These are phyloP conservation scores for Calycina marina DNA, from an alignment of 2,329 filamentous ascomycete species.

Conservation along the genomic window DNA sequence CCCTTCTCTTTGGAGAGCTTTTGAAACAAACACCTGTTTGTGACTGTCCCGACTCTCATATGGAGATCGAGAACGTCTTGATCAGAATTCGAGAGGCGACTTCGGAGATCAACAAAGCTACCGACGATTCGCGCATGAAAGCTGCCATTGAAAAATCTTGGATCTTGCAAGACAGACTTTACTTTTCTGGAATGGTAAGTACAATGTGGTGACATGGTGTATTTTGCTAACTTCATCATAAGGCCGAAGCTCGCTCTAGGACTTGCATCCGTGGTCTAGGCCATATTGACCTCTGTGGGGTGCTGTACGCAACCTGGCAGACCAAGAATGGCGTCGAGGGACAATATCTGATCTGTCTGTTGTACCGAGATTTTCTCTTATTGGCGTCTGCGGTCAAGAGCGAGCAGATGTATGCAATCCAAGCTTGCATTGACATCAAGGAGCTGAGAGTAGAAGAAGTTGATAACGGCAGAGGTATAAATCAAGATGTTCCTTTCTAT, in stretches of 20 bases:
- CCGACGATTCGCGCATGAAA: constrained; percentile 57
- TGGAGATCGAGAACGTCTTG: constrained; percentile 61
- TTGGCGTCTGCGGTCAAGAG: constrained; percentile 53
- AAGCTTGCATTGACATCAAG: constrained; percentile 57
- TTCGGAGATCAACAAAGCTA: constrained; percentile 70
- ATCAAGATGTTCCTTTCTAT: too few relatives aligned
- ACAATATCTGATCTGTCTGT: constrained; percentile 68
- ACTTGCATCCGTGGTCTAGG: constrained; percentile 67
- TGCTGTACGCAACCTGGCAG: constrained; percentile 73
- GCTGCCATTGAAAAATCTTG: constrained; percentile 67
- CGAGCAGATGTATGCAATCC: constrained; percentile 55
- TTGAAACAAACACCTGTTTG: constrained; percentile 68
- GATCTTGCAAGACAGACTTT: constrained; percentile 67
- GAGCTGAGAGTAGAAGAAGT: constrained; percentile 53
- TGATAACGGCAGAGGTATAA: constrained; percentile 62
- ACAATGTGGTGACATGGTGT: too few relatives aligned
- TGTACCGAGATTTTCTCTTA: constrained; percentile 71
- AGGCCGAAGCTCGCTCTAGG: constrained; percentile 36
- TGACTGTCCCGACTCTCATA: constrained; percentile 73
- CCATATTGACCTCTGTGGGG: constrained; percentile 67
- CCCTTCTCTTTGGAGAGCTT: constrained; percentile 71
- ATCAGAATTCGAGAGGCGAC: constrained; percentile 60
- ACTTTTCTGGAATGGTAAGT: constrained; percentile 57
- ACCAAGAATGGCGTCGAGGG: constrained; percentile 52
- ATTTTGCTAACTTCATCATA: constrained; percentile 1